A percentile compares a stretch with the other conserved stretches of the same genome.
Evolutionary conservation across 805 yeast species (phyloP).

Genomic region (Starmera pachycereana): DNA sequence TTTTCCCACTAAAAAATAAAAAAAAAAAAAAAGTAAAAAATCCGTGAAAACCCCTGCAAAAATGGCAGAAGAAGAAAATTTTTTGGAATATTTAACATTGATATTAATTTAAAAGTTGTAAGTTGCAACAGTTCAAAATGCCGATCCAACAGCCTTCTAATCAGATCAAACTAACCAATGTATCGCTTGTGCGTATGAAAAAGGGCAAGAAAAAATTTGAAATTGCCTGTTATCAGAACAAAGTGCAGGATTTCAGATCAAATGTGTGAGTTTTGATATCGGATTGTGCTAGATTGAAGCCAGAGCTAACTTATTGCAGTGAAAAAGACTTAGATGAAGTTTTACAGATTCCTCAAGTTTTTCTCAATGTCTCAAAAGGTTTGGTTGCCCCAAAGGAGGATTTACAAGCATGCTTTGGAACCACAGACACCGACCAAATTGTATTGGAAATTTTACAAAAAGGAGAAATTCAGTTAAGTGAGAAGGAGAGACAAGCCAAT

Average conservation of each 20-base stretch:
- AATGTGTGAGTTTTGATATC: conserved; percentile 35
- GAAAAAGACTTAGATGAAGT: conserved; percentile 96
- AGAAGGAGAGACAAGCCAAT: conserved; percentile 79
- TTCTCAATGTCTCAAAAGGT: conserved; percentile 88
- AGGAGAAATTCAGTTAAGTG: conserved; percentile 93
- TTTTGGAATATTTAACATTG: too few relatives aligned
- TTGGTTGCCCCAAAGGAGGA: conserved; percentile 87
- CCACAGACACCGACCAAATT: conserved; percentile 64
- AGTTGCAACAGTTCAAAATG: conserved; percentile 23
- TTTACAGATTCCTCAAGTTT: conserved; percentile 90
- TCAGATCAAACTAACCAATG: conserved; percentile 87
- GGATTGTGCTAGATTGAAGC: not conserved
- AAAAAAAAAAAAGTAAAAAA: too few relatives aligned
- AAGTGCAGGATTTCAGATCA: conserved; percentile 89
- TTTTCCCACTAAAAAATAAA: too few relatives aligned
- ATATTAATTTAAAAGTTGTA: not conserved
- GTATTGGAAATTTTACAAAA: conserved; percentile 74
- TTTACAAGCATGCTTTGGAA: conserved; percentile 59
- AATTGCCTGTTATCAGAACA: conserved; percentile 92
- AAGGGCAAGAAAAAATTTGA: conserved; percentile 90
- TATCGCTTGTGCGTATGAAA: conserved; percentile 82
- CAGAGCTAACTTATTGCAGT: conserved; percentile 13
- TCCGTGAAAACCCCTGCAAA: too few relatives aligned
- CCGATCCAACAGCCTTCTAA: conserved; percentile 79
- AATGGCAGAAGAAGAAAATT: too few relatives aligned